Evolutionary conservation across 2,329 filamentous ascomycete genomes (phyloP).

Genomic region (Emericellopsis atlantica): DNA sequence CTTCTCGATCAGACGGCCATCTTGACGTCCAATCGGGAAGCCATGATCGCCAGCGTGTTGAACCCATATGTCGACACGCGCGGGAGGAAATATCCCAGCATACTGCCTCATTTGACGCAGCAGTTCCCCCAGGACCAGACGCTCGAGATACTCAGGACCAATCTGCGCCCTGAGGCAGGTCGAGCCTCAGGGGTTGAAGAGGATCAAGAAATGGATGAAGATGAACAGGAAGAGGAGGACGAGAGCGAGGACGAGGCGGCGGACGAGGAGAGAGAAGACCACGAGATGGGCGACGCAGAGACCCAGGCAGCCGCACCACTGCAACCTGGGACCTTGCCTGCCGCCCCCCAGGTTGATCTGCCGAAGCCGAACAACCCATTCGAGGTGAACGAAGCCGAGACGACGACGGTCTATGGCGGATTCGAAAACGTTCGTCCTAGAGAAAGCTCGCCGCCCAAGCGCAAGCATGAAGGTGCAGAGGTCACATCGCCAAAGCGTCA

Average conservation of each 20-base stretch:
- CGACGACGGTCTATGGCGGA: slow-evolving; percentile 6
- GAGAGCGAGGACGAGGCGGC: slow-evolving; percentile 23
- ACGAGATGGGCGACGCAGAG: slow-evolving; percentile 10
- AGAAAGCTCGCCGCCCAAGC: slow-evolving; percentile 18
- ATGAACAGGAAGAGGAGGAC: slow-evolving; percentile 21
- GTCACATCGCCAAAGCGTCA: slow-evolving; percentile 24
- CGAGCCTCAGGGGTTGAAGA: background rate
- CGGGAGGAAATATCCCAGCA: slow-evolving; percentile 54
- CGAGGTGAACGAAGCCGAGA: slow-evolving; percentile 9
- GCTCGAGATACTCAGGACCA: slow-evolving; percentile 59
- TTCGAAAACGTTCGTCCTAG: slow-evolving; percentile 5
- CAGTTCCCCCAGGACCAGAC: slow-evolving; percentile 48
- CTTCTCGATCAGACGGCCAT: slow-evolving; percentile 75
- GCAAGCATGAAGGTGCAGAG: slow-evolving; percentile 25
- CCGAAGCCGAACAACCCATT: slow-evolving; percentile 23
- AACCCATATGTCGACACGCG: slow-evolving; percentile 58
- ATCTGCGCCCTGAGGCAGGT: slow-evolving; percentile 26
- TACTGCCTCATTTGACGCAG: slow-evolving; percentile 66
- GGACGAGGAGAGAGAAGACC: slow-evolving; percentile 16
- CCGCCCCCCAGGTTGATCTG: slow-evolving; percentile 10
- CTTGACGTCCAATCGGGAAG: slow-evolving; percentile 52
- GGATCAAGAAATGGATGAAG: slow-evolving; percentile 7
- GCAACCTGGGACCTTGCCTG: slow-evolving; percentile 6
- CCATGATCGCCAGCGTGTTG: slow-evolving; percentile 71
- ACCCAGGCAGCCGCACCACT: slow-evolving; percentile 5